Percentiles rank a stretch among this genome's conserved stretches.
Conservation (phyloP, 1,284 basidiomycete species). For the Malassezia caprae region DNA sequence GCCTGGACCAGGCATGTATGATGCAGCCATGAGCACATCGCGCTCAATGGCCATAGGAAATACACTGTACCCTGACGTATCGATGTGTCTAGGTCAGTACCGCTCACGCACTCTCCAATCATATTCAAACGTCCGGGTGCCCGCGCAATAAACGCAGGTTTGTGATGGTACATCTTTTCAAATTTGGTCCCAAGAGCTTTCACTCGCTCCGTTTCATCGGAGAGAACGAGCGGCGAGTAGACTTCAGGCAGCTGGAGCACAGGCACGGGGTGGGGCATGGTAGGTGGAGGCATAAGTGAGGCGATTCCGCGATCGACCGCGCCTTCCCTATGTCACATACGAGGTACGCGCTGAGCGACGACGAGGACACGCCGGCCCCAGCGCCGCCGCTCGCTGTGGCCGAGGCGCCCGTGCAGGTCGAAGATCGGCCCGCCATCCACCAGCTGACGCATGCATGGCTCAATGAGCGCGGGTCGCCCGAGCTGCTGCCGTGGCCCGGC, state of each 20-base stretch:
- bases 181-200: constrained; percentile 24
- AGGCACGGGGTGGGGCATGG: constrained; percentile 31
- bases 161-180: constrained; percentile 14
- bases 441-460: constrained; percentile 16
- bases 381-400: not conserved
- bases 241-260: constrained; percentile 29
- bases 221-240: constrained; percentile 29
- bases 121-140: constrained; percentile 45
- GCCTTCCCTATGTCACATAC: constrained; percentile 9
- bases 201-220: constrained; percentile 31
- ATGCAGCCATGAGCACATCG: constrained; percentile 45
- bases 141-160: constrained; percentile 38
- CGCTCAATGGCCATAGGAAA: constrained; percentile 45
- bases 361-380: constrained; percentile 1
- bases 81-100: constrained; percentile 25
- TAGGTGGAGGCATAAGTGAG: not conserved
- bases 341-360: constrained; percentile 13
- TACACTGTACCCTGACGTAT: constrained; percentile 42
- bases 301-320: not conserved
- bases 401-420: not conserved
- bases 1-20: constrained; percentile 14
- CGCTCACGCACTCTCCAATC: constrained; percentile 36
- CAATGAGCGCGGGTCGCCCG: constrained; percentile 18
- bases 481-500: constrained; percentile 15
- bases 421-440: constrained; percentile 1